Conservation (phyloP, 371 early-diverging fungal species). For the Gilbertella persicaria region DNA sequence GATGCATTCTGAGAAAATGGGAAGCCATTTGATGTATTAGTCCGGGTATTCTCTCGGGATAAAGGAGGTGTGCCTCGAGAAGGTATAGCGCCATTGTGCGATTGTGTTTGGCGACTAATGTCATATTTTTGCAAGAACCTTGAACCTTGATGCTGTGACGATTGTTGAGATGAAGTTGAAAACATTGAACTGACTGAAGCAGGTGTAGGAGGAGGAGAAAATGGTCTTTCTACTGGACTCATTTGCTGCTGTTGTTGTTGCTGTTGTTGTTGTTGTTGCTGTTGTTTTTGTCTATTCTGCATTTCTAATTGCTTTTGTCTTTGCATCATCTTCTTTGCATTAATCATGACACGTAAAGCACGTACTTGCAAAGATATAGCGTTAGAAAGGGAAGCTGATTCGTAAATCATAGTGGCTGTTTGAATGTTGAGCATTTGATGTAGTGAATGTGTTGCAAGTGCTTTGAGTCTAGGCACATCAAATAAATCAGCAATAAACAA, state of each 20-base stretch:
- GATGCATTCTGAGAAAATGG: slow-evolving; percentile 4
- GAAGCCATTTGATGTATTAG: background rate
- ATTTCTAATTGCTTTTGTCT: slow-evolving; percentile 22
- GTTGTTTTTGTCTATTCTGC: background rate
- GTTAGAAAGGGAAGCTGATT: slow-evolving; percentile 52
- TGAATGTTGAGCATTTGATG: slow-evolving; percentile 60
- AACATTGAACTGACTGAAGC: background rate
- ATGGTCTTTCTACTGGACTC: slow-evolving; percentile 4
- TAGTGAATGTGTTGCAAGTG: slow-evolving; percentile 51
- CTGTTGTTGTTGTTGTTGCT: slow-evolving; percentile 12
- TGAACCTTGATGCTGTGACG: slow-evolving; percentile 4
- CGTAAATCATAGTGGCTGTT: slow-evolving; percentile 63
- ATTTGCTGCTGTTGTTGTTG: slow-evolving; percentile 1
- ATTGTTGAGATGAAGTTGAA: slow-evolving; percentile 1
- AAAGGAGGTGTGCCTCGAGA: background rate
- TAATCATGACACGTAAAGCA: slow-evolving; percentile 49
- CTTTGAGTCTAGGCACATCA: slow-evolving; percentile 54
- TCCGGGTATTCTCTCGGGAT: slow-evolving; percentile 2
- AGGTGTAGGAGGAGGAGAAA: slow-evolving; percentile 6
- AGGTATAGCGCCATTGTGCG: background rate
- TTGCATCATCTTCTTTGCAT: slow-evolving; percentile 47
- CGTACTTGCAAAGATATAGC: slow-evolving; percentile 55
- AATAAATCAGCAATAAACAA: slow-evolving; percentile 58
- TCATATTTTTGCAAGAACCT: slow-evolving; percentile 19
- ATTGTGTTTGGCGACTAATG: background rate